Evolutionary conservation across 805 yeast genomes (phyloP), one percentile per base, ranked within the genome.

Genomic region (Millerozyma miso): DNA sequence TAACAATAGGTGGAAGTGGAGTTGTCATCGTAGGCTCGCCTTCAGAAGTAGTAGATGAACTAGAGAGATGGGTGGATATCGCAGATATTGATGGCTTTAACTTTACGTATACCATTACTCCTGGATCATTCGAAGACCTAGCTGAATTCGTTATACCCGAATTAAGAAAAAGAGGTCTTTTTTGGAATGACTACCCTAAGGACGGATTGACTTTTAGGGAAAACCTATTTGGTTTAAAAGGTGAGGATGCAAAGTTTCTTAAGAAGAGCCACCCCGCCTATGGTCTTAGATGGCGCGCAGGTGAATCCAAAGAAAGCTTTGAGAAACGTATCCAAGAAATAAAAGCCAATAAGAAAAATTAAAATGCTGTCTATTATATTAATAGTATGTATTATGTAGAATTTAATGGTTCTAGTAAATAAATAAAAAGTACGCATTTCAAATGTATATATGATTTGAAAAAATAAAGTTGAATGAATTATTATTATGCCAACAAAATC

Each of bases 61-160:
- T 71, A 31, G 67, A 68, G 43, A 43, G 52, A 35, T 72, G 71
- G 67, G 67, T 64, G 4, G 62, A 62, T 10, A 54, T 59, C 17
- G 57, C 67, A 14, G 72, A 62, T 37, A 59, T 71, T 18, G 77
- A 71, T 46, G 76, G 76, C 0, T 69, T 71, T 49, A 71, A 71
- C 43, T 51, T 71, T 36, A 60, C 65, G 2, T 63, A 67, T 46
- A 63, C 73, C 1, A 54, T 65, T 7, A 49, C 57, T 16, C 73
- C 71, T 17, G 67, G 63, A 3, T 49, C 66, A 3, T 59, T 63
- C 37, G 66, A 64, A 44, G 72, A 71, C 12, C 48, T 70, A 34
- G 67, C 67, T 19, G 62, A 68, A 7, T 47, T 46, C 19, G 46
- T 71, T 31, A 50, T 71, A 17, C 74, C 74, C 8, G 73, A 60